Base-by-base conservation (phyloP, 2,329 filamentous ascomycete species). In the Sclerotinia sclerotiorum region DNA sequence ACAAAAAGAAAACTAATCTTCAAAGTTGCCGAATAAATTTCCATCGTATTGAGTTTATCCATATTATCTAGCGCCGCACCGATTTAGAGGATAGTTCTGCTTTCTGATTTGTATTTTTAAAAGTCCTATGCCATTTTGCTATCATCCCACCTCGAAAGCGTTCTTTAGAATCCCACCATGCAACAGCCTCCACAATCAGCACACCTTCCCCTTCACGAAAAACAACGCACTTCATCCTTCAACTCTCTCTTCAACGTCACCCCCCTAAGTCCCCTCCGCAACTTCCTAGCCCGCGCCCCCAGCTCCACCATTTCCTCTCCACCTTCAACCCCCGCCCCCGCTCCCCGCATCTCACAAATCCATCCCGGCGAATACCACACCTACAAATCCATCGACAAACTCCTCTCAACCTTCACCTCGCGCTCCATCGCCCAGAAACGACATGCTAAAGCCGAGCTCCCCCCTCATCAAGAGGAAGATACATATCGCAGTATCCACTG, bases 401-500 rank as follows among this genome's bases (percentile, higher is more conserved):
- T 52, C 32, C 42, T 61, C 17, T 24, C 19, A 29, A 67, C 65
- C 10, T 67, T 61, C n/a, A 61, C 29, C 6, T 67, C 65, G 11
- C 17, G 32, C 13, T 61, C 42, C 44, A 39, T 67, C 13, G 54
- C 54, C 5, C 6, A 42, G 29, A 7, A 24, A 1, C 65, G 55
- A 1, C 46, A 7, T 21, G 29, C 58, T 5, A 32, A 39, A 35
- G 29, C 29, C 10, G 21, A 56, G 6, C 11, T 13, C 19, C 29
- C 32, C 11, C 21, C 3, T 21, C 29, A 21, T n/a, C 54, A 39
- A 39, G 54, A 56, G 21, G 32, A 56, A 39, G 65, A 67, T 21
- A 67, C 65, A 19, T 67, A 67, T 24, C 54, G 54, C 19, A 54
- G 55, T n/a, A 67, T 61, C 6, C 65, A 67, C 27, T 67, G 54